Conservation (phyloP, 2,329 filamentous ascomycete species). For the Epichloe sibirici region DNA sequence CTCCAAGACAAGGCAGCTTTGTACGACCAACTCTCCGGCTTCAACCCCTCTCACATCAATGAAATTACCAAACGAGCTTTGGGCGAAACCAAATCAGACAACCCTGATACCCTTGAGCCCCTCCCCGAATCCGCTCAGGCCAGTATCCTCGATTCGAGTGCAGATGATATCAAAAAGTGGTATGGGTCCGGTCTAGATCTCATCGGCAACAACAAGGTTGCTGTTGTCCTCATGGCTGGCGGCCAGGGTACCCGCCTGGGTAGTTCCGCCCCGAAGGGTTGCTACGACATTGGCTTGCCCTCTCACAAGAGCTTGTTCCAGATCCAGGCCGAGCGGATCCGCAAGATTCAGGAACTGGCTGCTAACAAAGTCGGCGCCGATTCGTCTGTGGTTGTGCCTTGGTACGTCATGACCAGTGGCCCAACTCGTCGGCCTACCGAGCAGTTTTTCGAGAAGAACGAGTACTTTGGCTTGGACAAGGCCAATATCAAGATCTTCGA, state of each 20-base stretch:
- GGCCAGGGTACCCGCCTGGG: conserved; percentile 91
- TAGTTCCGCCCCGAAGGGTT: conserved; percentile 92
- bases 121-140: conserved; percentile 77
- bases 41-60: conserved; percentile 82
- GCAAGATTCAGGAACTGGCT: conserved; percentile 72
- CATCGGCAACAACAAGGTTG: conserved; percentile 61
- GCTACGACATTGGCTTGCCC: conserved; percentile 90
- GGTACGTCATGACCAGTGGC: conserved; percentile 99
- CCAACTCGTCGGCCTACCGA: conserved; percentile 88
- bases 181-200: conserved; percentile 74
- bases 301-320: conserved; percentile 94
- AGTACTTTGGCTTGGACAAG: conserved; percentile 78
- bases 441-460: conserved; percentile 79
- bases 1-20: conserved; percentile 62
- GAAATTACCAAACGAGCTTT: conserved; percentile 72
- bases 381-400: conserved; percentile 60
- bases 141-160: conserved; percentile 80
- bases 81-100: conserved; percentile 56
- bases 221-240: conserved; percentile 91
- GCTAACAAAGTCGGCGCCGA: conserved; percentile 48
- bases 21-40: conserved; percentile 67
- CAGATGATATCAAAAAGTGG: conserved; percentile 70
- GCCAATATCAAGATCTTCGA: conserved; percentile 89
- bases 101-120: conserved; percentile 58
- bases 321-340: conserved; percentile 90